A percentile compares a stretch with the other conserved stretches of the same genome.
Evolutionary conservation across 768 basidiomycete species (phyloP).

Genomic region (Suillus subaureus): DNA sequence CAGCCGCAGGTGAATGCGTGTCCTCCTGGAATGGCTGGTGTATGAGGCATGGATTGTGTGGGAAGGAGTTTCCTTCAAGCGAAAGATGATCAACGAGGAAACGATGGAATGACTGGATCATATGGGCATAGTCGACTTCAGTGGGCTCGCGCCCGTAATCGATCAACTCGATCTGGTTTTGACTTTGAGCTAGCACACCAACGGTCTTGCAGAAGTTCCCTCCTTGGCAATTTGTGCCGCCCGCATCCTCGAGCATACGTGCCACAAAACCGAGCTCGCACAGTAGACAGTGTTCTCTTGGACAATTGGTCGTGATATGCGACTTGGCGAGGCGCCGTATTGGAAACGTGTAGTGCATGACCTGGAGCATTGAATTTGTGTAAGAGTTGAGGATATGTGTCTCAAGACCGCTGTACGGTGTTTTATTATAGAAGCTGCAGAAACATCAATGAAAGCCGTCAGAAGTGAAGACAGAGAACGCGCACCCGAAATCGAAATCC

Average conservation of each 20-base stretch:
- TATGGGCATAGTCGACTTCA: slow-evolving; percentile 79
- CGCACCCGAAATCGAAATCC: slow-evolving; percentile 96
- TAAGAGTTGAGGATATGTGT: slow-evolving; percentile 98
- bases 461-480: slow-evolving; percentile 1
- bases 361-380: slow-evolving; percentile 88
- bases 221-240: slow-evolving; percentile 92
- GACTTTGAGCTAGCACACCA: slow-evolving; percentile 86
- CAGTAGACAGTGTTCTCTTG: slow-evolving; percentile 87
- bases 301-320: slow-evolving; percentile 88
- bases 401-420: slow-evolving; percentile 87
- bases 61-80: slow-evolving; percentile 67
- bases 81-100: slow-evolving; percentile 88
- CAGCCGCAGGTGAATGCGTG: slow-evolving; percentile 43
- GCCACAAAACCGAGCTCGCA: slow-evolving; percentile 95
- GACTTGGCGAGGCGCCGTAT: slow-evolving; percentile 85
- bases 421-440: slow-evolving; percentile 89
- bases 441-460: neutral
- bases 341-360: slow-evolving; percentile 82
- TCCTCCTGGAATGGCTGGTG: slow-evolving; percentile 32
- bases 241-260: slow-evolving; percentile 94
- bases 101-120: slow-evolving; percentile 94
- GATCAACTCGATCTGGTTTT: slow-evolving; percentile 83
- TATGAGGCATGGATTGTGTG: slow-evolving; percentile 57
- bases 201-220: slow-evolving; percentile 97
- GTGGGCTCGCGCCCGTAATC: slow-evolving; percentile 80